Conservation (phyloP, 495 filamentous ascomycete genomes). For the Aspergillus hancockii region DNA sequence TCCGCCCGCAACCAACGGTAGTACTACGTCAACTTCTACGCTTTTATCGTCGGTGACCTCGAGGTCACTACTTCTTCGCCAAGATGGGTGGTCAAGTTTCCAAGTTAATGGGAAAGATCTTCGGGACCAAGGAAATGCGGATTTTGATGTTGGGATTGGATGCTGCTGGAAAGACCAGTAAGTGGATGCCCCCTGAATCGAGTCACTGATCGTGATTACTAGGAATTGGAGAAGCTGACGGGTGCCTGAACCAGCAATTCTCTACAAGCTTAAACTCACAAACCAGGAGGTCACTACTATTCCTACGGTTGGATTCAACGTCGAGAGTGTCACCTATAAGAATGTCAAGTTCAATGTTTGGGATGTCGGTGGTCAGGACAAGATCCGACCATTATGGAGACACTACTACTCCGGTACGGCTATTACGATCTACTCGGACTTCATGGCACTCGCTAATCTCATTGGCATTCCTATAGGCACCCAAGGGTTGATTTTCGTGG, state of each 20-base stretch:
- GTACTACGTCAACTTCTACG: neutral
- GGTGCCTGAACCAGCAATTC: conserved; percentile 63
- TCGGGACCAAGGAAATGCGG: conserved; percentile 98
- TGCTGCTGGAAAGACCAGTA: conserved; percentile 96
- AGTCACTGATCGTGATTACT: conserved; percentile 8
- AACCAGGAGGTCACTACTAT: conserved; percentile 99
- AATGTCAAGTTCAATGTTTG: conserved; percentile 99
- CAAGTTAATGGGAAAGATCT: conserved; percentile 95
- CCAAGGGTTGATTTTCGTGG: conserved; percentile 96
- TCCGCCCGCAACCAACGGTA: neutral
- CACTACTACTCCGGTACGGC: conserved; percentile 93
- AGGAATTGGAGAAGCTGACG: conserved; percentile 12
- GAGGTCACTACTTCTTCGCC: conserved; percentile 22
- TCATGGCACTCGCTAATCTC: conserved; percentile 5
- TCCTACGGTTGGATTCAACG: conserved; percentile 98
- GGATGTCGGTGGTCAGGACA: conserved; percentile 99
- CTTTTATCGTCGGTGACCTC: conserved; percentile 10
- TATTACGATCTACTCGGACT: neutral
- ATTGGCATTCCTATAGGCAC: conserved; percentile 58
- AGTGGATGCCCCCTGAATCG: conserved; percentile 22
- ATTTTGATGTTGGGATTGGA: conserved; percentile 97
- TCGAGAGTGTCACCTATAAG: conserved; percentile 98
- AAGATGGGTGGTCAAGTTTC: conserved; percentile 79
- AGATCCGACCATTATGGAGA: conserved; percentile 96
- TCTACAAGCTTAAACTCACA: conserved; percentile 97